phyloP scores from a whole-genome alignment of 2,329 filamentous ascomycete species.

The Alternaria viburni region DNA sequence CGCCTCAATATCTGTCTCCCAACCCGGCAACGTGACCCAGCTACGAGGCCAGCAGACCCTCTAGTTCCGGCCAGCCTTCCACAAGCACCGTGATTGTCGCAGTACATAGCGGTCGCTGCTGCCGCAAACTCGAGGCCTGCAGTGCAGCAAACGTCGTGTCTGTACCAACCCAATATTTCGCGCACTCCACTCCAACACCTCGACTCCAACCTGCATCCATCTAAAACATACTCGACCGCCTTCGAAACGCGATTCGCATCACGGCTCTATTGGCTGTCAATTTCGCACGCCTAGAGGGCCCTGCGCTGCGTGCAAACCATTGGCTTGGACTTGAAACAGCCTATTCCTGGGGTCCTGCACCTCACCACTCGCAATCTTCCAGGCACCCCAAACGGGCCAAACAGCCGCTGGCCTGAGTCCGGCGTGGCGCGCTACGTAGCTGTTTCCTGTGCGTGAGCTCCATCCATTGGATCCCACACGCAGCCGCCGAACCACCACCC shows the following conservation, averaged over 20 bases:
- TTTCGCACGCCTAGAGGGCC: constrained; percentile 32
- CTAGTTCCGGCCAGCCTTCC: constrained; percentile 22
- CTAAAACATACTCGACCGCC: constrained; percentile 38
- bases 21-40: constrained; percentile 33
- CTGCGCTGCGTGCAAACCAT: constrained; percentile 30
- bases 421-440: constrained; percentile 40
- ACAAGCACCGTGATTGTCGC: constrained; percentile 6
- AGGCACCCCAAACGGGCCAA: constrained; percentile 37
- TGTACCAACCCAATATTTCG: constrained; percentile 11
- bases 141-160: constrained; percentile 16
- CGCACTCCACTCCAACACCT: constrained; percentile 1
- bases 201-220: constrained; percentile 23
- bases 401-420: constrained; percentile 38
- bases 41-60: constrained; percentile 29
- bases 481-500: constrained; percentile 34
- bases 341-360: constrained; percentile 38
- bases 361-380: constrained; percentile 35
- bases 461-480: constrained; percentile 38
- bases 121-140: constrained; percentile 13
- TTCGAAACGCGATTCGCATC: constrained; percentile 40
- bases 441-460: constrained; percentile 19
- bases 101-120: constrained; percentile 29
- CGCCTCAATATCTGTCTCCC: constrained; percentile 36
- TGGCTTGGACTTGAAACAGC: constrained; percentile 47
- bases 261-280: constrained; percentile 43